Conservation (phyloP, 345 rosid species). For the Balakata baccata region DNA sequence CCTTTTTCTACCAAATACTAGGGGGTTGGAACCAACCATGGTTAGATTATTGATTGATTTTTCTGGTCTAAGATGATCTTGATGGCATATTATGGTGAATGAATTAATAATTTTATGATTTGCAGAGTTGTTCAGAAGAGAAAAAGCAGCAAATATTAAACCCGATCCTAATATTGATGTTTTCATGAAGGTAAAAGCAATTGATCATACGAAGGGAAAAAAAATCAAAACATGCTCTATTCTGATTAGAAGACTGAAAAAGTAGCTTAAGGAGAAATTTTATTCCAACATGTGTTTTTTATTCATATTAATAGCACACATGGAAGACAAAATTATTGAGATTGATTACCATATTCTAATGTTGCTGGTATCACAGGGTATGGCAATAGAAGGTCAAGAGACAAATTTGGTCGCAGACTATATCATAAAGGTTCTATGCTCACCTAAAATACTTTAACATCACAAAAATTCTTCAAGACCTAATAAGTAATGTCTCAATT, state of each 20-base stretch:
- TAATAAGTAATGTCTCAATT: background rate
- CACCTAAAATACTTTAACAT: background rate
- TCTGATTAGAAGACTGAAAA: no score
- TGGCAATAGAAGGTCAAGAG: conserved; percentile 59
- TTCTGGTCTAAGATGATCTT: no score
- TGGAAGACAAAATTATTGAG: background rate
- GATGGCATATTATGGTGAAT: no score
- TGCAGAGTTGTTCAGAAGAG: conserved; percentile 74
- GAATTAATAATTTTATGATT: no score
- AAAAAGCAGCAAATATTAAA: conserved; percentile 71
- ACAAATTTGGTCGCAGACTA: conserved; percentile 65
- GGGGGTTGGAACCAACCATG: no score
- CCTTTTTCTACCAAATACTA: no score
- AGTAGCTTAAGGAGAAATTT: no score
- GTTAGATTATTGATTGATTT: no score
- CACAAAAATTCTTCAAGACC: background rate
- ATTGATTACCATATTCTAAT: background rate
- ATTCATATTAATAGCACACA: no score
- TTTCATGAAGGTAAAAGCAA: conserved; percentile 58
- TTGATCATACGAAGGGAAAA: no score
- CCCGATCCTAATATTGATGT: conserved; percentile 84
- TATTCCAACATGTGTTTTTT: no score
- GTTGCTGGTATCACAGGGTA: conserved; percentile 39
- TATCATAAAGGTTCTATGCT: conserved; percentile 54
- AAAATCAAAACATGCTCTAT: no score